Percentiles rank a stretch among this genome's conserved stretches.
Evolutionary conservation across 805 yeast genomes (phyloP).

Genomic region (Cephaloascus fragrans): DNA sequence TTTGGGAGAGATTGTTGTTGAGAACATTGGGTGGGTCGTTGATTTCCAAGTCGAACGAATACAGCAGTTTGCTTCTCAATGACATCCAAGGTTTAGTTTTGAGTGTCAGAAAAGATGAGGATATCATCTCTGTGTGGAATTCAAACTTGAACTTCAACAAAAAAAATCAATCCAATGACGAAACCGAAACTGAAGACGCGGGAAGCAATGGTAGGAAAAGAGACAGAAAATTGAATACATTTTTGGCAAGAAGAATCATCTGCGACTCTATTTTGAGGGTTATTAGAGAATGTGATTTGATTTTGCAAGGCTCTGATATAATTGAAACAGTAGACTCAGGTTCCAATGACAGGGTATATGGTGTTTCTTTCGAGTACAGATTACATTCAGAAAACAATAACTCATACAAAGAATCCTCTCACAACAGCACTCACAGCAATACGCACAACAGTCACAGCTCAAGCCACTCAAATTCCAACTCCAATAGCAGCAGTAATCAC

Average conservation of each 20-base stretch:
- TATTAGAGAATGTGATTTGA: constrained; percentile 37
- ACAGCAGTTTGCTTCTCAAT: constrained; percentile 27
- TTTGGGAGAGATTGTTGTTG: constrained; percentile 49
- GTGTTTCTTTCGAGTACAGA: constrained; percentile 36
- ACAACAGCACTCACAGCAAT: constrained; percentile 4
- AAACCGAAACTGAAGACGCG: constrained; percentile 10
- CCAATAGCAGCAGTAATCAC: constrained; percentile 1
- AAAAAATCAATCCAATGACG: constrained; percentile 6
- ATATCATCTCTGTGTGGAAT: constrained; percentile 55
- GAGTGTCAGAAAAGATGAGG: constrained; percentile 50
- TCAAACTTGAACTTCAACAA: constrained; percentile 29
- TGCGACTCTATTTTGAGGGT: constrained; percentile 36
- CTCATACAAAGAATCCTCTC: constrained; percentile 2
- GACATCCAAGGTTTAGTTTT: constrained; percentile 54
- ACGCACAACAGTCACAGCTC: background rate
- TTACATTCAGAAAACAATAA: constrained; percentile 26
- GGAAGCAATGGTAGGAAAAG: constrained; percentile 5
- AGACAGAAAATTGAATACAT: constrained; percentile 23
- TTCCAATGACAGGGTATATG: constrained; percentile 30
- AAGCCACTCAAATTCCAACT: constrained; percentile 1
- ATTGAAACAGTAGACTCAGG: constrained; percentile 21
- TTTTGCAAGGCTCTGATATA: constrained; percentile 24
- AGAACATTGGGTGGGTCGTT: constrained; percentile 41
- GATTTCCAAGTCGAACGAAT: constrained; percentile 27
- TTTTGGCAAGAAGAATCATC: constrained; percentile 33